Evolutionary conservation across 2,329 filamentous ascomycete species (phyloP).

Genomic region (Lecanoromycetidae sp.): DNA sequence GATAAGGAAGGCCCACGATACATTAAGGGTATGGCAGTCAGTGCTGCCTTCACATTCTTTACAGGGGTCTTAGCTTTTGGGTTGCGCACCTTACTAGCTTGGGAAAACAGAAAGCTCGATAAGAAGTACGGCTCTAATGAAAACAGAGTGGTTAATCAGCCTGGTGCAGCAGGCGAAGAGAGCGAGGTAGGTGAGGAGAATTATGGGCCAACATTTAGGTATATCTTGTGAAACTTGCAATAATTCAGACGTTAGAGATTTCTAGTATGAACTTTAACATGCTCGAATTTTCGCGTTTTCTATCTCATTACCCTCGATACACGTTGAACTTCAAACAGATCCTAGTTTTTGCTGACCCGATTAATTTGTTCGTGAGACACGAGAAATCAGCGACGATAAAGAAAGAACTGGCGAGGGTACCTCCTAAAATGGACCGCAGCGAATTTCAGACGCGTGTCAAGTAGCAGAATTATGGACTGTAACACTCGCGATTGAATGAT

Average conservation of each 20-base stretch:
- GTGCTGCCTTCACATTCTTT: slow-evolving; percentile 50
- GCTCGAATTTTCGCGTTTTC: no score
- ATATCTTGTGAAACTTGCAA: slow-evolving; percentile 18
- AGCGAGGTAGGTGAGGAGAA: slow-evolving; percentile 22
- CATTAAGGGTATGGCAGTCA: slow-evolving; percentile 47
- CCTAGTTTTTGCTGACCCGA: no score
- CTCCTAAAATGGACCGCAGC: no score
- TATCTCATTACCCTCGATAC: no score
- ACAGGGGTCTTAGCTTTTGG: slow-evolving; percentile 43
- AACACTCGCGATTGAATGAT: no score
- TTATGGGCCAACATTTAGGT: slow-evolving; percentile 23
- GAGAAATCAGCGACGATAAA: no score
- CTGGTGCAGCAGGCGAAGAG: slow-evolving; percentile 11
- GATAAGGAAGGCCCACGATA: slow-evolving; percentile 35
- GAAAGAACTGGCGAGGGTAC: no score
- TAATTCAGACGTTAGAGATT: background rate
- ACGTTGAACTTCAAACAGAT: no score
- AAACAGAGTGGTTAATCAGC: slow-evolving; percentile 14
- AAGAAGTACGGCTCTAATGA: slow-evolving; percentile 30
- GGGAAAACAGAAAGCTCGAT: slow-evolving; percentile 51
- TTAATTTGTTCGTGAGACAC: no score
- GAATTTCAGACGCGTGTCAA: no score
- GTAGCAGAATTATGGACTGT: no score
- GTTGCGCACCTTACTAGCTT: slow-evolving; percentile 42
- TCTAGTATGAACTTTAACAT: no score